Base-by-base conservation (phyloP, 1,139 yeast species). In the Taphrina communis region DNA sequence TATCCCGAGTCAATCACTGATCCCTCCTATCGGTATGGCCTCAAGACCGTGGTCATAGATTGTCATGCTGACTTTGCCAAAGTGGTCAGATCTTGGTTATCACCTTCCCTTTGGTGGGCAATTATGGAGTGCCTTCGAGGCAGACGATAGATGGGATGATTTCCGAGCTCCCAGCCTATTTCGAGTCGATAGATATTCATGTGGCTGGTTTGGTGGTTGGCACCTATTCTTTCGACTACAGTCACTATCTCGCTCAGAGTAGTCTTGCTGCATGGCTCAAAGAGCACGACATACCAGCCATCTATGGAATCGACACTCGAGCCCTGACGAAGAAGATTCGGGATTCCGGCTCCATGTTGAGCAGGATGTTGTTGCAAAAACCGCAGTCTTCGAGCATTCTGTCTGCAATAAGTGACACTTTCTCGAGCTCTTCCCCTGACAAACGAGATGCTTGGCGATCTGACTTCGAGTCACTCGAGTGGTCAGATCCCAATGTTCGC, bases 1-100 rank as follows among this genome's bases (percentile, higher is more conserved):
- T 95, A 95, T 80, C 99, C 99, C 60, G 99, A 95, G 81, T 88
- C 98, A 71, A 86, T 95, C 78, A 93, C 99, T 66, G 99, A 95
- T 81, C 99, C 99, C 73, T 94, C 99, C 65, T 95, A 95, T 80
- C 95, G 90, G 67, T 63, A 46, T 17, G 53, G n/a, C 19, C 7
- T 35, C 12, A 50, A 19, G 21, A 11, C 4, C n/a, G 1, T 50
- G 31, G 31, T 25, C 31, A 25, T 25, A 25, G 31, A 25, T 25
- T 25, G 31, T 25, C 31, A 25, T 50, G n/a, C 53, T 50, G 53
- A 50, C 53, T 11, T 46, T 12, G 11, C 11, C 25, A 21, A 50
- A 63, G 67, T 78, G 99, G 99, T 73, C 99, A 95, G 82, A 93
- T 95, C 76, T 85, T 95, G 79, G 98, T 94, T 72, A 89, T 95